Base-by-base conservation (phyloP, 371 early-diverging fungal species). In the Rhizopus arrhizus region DNA sequence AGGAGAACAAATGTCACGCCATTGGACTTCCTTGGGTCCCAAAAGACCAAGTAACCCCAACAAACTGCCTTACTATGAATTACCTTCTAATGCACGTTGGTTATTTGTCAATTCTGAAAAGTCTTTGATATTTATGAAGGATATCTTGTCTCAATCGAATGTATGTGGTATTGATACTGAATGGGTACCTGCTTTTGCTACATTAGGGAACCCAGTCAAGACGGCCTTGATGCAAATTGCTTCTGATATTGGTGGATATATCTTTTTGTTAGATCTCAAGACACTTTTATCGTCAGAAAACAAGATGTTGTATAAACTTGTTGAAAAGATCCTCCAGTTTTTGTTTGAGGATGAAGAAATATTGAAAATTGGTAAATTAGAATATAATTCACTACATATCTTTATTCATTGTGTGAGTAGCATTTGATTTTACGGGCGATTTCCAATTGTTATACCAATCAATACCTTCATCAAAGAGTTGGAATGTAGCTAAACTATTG, bases 201-300 rank as follows among this genome's bases (percentile, higher is more conserved):
- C 61, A 22, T 16, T 47, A 2, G 64, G 48, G 2, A 13, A 8
- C 7, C 48, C 48, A 10, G 36, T 51, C 10, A 62, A 66, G 50
- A 80, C 80, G 0, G 73, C 80, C 3, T 49, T 80, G 13, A 73
- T 80, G 72, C 80, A 80, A 45, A 75, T 80, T 33, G 77, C 77
- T 10, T 59, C 70, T 3, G 72, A 77, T 49, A 49, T 56, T 6
- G 63, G 53, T 4, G 70, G 62, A 5, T 53, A 50, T 9, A 74
- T 74, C 4, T 80, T 73, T 58, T 58, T 80, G 9, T 40, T 80
- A 28, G 80, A 80, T 60, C 42, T 80, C 29, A 70, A 70, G 12
- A 69, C 65, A 1, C 48, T 72, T 9, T 59, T 65, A 33, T 42
- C 61, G 4, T 67, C 78, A n/a, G 36, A 60, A 6, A 61, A 68